Conservation (phyloP, 2,329 filamentous ascomycete species). For the Fusarium concolor region DNA sequence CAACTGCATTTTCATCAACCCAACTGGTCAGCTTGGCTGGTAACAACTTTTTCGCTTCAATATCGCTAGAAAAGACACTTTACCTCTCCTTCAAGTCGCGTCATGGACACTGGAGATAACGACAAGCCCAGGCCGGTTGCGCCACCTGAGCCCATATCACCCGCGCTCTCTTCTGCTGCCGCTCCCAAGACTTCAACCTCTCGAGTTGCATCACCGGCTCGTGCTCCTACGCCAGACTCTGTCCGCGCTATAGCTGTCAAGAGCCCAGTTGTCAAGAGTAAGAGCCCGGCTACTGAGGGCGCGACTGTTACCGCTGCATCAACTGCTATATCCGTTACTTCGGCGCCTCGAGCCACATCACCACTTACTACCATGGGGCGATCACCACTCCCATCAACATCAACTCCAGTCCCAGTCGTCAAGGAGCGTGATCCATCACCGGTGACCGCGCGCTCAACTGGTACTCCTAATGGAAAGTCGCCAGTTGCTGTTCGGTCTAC, state of each 20-base stretch:
- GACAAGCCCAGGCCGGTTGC: slow-evolving; percentile 45
- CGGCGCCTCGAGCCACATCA: slow-evolving; percentile 17
- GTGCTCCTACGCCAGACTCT: slow-evolving; percentile 41
- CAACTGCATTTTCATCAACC: neutral
- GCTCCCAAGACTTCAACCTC: slow-evolving; percentile 35
- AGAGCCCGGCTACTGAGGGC: slow-evolving; percentile 29
- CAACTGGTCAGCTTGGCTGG: neutral
- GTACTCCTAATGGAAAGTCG: slow-evolving; percentile 24
- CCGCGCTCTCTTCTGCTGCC: slow-evolving; percentile 41
- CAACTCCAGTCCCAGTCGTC: slow-evolving; percentile 20
- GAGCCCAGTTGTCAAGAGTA: slow-evolving; percentile 18
- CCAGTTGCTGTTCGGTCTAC: slow-evolving; percentile 6
- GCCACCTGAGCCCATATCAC: slow-evolving; percentile 46
- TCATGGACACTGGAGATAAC: slow-evolving; percentile 43
- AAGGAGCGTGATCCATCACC: slow-evolving; percentile 38
- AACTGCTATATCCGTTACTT: slow-evolving; percentile 10
- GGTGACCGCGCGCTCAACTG: slow-evolving; percentile 15
- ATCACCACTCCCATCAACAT: slow-evolving; percentile 28
- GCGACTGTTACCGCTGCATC: slow-evolving; percentile 17
- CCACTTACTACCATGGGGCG: slow-evolving; percentile 14
- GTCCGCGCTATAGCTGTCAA: slow-evolving; percentile 31
- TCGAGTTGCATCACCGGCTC: slow-evolving; percentile 37
- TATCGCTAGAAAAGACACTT: slow-evolving; percentile 7
- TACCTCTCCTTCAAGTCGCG: slow-evolving; percentile 24
- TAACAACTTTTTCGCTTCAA: slow-evolving; percentile 12